A percentile compares a stretch with the other conserved stretches of the same genome.
phyloP scores from a whole-genome alignment of 2,329 filamentous ascomycete species.

The Pseudocercospora pini-densiflorae region DNA sequence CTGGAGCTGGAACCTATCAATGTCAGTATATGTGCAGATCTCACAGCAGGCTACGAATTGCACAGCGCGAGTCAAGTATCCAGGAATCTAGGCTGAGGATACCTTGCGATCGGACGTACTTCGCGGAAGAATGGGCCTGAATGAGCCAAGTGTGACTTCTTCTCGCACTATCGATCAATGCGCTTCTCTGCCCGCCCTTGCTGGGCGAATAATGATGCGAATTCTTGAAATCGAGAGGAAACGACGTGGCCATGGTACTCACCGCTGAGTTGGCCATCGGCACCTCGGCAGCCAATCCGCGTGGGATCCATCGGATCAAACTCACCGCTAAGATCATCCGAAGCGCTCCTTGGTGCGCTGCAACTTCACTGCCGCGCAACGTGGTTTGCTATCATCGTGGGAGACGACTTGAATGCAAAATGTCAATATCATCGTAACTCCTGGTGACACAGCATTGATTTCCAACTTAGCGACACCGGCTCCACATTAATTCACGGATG shows the following conservation, averaged over 20 bases:
- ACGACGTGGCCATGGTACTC: slow-evolving; percentile 1
- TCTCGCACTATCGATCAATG: neutral
- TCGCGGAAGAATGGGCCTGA: neutral
- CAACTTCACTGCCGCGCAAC: neutral
- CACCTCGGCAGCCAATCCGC: slow-evolving; percentile 6
- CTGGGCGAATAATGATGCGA: neutral
- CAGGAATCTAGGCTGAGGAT: no score
- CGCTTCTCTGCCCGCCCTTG: neutral
- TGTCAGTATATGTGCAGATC: neutral
- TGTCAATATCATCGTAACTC: neutral
- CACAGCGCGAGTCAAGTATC: neutral
- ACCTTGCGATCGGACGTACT: no score
- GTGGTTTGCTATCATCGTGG: neutral
- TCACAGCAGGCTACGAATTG: neutral
- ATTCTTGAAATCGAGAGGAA: neutral
- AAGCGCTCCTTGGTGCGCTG: neutral
- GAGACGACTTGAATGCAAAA: neutral
- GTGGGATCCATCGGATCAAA: neutral
- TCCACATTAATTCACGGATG: slow-evolving; percentile 5
- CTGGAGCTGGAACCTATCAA: slow-evolving; percentile 7
- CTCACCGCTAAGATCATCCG: slow-evolving; percentile 3
- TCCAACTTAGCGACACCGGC: neutral
- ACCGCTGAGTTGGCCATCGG: slow-evolving; percentile 1
- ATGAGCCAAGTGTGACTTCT: neutral
- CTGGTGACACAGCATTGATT: neutral